Evolutionary conservation across 1,284 basidiomycete species (phyloP).

Genomic region (Tilletia caries): DNA sequence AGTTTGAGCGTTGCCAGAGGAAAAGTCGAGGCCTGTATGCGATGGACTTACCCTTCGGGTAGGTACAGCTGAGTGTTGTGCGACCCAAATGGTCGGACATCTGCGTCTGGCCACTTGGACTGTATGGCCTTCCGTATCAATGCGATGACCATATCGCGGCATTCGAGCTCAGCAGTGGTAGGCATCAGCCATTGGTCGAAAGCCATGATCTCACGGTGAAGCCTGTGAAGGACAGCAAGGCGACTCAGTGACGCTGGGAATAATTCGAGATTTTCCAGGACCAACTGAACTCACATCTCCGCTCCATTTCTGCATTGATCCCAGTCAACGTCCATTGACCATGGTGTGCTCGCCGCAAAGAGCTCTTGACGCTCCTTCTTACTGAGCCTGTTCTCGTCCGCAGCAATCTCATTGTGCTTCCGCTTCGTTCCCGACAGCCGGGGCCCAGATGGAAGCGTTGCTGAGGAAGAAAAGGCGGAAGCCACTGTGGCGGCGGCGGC

Average conservation of each 20-base stretch:
- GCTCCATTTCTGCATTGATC: conserved; percentile 72
- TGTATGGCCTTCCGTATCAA: conserved; percentile 69
- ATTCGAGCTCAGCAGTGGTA: conserved; percentile 75
- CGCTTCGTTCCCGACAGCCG: conserved; percentile 30
- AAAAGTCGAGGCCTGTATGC: conserved; percentile 29
- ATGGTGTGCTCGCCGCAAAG: conserved; percentile 68
- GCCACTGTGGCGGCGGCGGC: neutral
- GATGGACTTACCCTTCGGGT: conserved; percentile 75
- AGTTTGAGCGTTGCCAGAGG: conserved; percentile 27
- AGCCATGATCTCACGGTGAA: conserved; percentile 57
- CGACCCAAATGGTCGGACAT: conserved; percentile 83
- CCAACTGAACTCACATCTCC: conserved; percentile 30
- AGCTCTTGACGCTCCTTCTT: conserved; percentile 65
- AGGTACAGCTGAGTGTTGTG: conserved; percentile 92
- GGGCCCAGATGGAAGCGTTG: neutral
- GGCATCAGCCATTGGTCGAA: conserved; percentile 86
- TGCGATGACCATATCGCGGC: conserved; percentile 72
- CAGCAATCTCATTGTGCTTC: conserved; percentile 35
- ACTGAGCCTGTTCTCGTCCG: conserved; percentile 55
- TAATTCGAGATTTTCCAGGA: neutral
- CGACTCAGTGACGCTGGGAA: too few relatives aligned
- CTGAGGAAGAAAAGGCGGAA: neutral
- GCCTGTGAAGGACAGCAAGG: conserved; percentile 14
- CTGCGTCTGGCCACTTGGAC: conserved; percentile 71
- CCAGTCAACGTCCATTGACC: conserved; percentile 75